Evolutionary conservation across 148 eudicot genomes (phyloP).

Genomic region (Chenopodium suecicum): DNA sequence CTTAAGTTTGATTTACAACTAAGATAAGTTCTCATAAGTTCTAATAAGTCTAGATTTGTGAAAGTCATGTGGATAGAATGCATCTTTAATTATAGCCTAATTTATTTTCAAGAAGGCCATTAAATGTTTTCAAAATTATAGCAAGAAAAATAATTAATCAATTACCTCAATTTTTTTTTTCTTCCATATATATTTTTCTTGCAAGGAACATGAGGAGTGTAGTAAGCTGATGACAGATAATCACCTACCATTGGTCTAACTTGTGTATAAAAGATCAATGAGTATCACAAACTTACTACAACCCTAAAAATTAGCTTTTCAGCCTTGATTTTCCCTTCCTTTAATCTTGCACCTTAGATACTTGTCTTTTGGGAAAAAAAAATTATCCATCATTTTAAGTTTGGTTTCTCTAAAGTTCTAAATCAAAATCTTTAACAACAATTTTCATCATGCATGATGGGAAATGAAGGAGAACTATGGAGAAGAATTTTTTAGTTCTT

Average conservation of each 20-base stretch:
- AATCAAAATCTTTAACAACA: background rate
- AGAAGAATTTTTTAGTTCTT: slow-evolving; percentile 17
- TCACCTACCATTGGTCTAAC: slow-evolving; percentile 34
- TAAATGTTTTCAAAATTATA: slow-evolving; percentile 21
- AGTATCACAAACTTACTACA: slow-evolving; percentile 7
- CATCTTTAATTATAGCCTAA: too few species aligned
- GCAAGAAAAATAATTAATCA: slow-evolving; percentile 7
- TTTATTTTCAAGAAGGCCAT: background rate
- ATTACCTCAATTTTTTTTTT: slow-evolving; percentile 20
- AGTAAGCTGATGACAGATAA: background rate
- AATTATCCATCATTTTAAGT: too few species aligned
- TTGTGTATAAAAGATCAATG: slow-evolving; percentile 19
- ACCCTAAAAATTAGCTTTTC: slow-evolving; percentile 22
- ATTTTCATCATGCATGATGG: background rate
- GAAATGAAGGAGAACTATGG: slow-evolving; percentile 16
- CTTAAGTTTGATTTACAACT: too few species aligned
- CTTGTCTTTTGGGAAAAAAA: background rate
- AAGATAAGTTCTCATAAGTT: too few species aligned
- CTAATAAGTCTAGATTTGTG: too few species aligned
- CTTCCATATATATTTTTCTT: background rate
- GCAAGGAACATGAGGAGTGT: slow-evolving; percentile 34
- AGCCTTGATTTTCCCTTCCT: background rate
- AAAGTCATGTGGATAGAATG: too few species aligned
- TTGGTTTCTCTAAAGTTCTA: too few species aligned
- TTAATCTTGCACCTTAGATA: slow-evolving; percentile 17